Conservation (phyloP, 805 yeast genomes). For the Saccharomycodes ludwigii region DNA sequence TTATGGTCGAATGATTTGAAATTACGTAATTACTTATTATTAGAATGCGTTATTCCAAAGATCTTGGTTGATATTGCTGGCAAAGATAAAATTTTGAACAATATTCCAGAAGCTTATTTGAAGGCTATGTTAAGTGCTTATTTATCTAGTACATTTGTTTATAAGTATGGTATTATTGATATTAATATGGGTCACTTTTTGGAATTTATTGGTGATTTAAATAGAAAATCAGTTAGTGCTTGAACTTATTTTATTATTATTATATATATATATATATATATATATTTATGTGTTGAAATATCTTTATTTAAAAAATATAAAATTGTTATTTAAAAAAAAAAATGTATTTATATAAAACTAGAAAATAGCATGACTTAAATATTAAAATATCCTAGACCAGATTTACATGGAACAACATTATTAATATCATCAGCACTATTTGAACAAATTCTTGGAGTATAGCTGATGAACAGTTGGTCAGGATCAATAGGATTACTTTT, state of each 20-base stretch:
- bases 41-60: constrained; percentile 67
- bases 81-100: constrained; percentile 49
- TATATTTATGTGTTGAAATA: background rate
- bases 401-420: too few species aligned
- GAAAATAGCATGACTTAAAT: too few species aligned
- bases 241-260: background rate
- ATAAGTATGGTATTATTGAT: constrained; percentile 58
- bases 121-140: constrained; percentile 81
- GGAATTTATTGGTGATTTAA: constrained; percentile 50
- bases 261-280: background rate
- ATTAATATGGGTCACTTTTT: constrained; percentile 71
- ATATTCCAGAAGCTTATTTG: constrained; percentile 82
- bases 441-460: too few species aligned
- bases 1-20: constrained; percentile 71
- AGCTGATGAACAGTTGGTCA: too few species aligned
- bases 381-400: too few species aligned
- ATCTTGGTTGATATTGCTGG: constrained; percentile 54
- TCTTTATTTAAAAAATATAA: background rate
- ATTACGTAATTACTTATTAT: constrained; percentile 60
- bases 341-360: too few species aligned
- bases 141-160: constrained; percentile 75
- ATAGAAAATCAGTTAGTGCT: too few species aligned
- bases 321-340: too few species aligned
- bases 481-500: constrained; percentile 12
- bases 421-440: too few species aligned